Evolutionary conservation across 305 asterid species (phyloP).

Genomic region (Fraxinus latifolia): DNA sequence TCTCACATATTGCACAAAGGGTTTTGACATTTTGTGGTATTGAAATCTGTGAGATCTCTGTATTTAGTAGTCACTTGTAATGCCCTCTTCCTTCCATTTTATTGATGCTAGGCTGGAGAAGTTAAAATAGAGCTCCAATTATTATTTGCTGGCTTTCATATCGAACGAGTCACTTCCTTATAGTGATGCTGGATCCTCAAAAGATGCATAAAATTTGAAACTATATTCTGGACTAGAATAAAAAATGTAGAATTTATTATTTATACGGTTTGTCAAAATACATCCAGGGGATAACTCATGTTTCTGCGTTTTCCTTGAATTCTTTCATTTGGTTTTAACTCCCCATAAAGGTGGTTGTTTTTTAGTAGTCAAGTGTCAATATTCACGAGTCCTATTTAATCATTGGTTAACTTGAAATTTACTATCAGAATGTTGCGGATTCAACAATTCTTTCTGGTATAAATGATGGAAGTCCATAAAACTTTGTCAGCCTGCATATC

Average conservation of each 20-base stretch:
- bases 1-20: background rate
- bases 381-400: background rate
- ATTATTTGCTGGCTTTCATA: background rate
- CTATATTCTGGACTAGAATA: background rate
- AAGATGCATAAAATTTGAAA: background rate
- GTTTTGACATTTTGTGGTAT: background rate
- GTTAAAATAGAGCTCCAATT: background rate
- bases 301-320: background rate
- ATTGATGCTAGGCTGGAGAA: slow-evolving; percentile 3
- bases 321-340: background rate
- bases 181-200: background rate
- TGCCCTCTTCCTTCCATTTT: background rate
- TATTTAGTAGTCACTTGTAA: background rate
- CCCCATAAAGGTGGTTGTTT: background rate
- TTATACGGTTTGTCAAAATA: background rate
- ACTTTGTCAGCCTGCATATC: background rate
- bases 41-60: background rate
- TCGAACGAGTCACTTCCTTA: background rate
- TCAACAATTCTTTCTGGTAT: background rate
- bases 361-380: background rate
- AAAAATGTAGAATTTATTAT: background rate
- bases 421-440: background rate
- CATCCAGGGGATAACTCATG: background rate
- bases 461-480: background rate
- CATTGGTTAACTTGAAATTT: background rate